A percentile compares a stretch with the other conserved stretches of the same genome.
phyloP scores from a whole-genome alignment of 805 yeast species.

The Candida ipomoeae region DNA sequence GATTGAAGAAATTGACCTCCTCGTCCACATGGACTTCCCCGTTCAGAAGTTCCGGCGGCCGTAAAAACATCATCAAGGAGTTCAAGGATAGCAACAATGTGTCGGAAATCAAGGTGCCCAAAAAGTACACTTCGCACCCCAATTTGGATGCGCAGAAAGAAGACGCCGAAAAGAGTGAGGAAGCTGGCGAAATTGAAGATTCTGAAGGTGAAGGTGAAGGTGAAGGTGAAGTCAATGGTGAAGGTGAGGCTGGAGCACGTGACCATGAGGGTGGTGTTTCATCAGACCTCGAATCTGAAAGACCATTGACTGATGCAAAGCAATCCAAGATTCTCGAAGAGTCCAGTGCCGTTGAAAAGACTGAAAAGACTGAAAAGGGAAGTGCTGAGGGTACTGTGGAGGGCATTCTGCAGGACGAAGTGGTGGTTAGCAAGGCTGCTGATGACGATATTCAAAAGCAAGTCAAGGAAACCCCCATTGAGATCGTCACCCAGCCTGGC shows the following conservation, averaged over 20 bases:
- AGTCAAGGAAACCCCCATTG: slow-evolving; percentile 31
- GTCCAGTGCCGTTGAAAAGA: neutral
- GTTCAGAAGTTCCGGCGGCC: slow-evolving; percentile 27
- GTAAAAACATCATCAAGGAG: slow-evolving; percentile 32
- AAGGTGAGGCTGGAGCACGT: slow-evolving; percentile 1
- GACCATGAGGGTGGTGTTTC: neutral
- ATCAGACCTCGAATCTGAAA: slow-evolving; percentile 7
- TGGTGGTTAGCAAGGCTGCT: slow-evolving; percentile 6
- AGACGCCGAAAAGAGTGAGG: slow-evolving; percentile 3
- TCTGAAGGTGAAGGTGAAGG: neutral
- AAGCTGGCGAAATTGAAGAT: neutral
- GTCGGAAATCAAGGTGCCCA: slow-evolving; percentile 33
- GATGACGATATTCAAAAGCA: slow-evolving; percentile 29
- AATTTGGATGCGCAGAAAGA: slow-evolving; percentile 28
- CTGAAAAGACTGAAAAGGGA: neutral
- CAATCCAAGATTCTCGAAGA: neutral
- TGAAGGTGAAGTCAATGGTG: neutral
- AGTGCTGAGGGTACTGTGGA: neutral
- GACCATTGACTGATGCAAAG: slow-evolving; percentile 11
- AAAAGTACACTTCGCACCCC: slow-evolving; percentile 38
- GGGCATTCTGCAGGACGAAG: neutral
- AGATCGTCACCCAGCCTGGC: slow-evolving; percentile 30
- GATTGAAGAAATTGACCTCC: slow-evolving; percentile 20
- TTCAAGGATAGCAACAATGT: slow-evolving; percentile 33
- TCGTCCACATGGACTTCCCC: slow-evolving; percentile 40